Evolutionary conservation across 164 flowering plant species (phyloP), one percentile per base, ranked within the genome.

Genomic region (Annona squamosa): DNA sequence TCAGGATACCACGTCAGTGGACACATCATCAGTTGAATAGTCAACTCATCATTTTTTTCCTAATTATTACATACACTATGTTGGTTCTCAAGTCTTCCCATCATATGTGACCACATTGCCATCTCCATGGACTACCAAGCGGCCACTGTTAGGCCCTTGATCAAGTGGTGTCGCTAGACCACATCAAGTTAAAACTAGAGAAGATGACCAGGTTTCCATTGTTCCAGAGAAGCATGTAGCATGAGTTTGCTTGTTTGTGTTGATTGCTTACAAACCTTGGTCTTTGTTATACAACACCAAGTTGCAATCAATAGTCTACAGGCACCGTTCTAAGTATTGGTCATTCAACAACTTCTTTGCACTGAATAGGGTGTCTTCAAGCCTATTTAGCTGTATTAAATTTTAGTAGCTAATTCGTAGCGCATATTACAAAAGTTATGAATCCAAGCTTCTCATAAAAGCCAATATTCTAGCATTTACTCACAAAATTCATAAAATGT

Each of bases 31-130:
- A n/a, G n/a, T n/a, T n/a, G n/a, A n/a, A n/a, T n/a, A n/a, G n/a
- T n/a, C n/a, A n/a, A n/a, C n/a, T n/a, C n/a, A n/a, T n/a, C n/a
- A n/a, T n/a, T n/a, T n/a, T n/a, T n/a, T n/a, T n/a, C n/a, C n/a
- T n/a, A n/a, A n/a, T n/a, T n/a, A n/a, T n/a, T n/a, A n/a, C n/a
- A n/a, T 76, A 77, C 3, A 57, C 66, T 0, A 81, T 78, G 65
- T 71, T 73, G 10, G 83, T 70, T 5, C 71, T 81, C 84, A 78
- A 61, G 72, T 71, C 3, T 81, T 74, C 0, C 76, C 84, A 42
- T 81, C 84, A 69, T 81, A 81, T 59, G 76, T 74, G 2, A 81
- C 81, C 12, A 78, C 77, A 43, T 81, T 78, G 17, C 84, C 81
- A 41, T 81, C 84, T 64, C 4, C 4, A 66, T 81, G 84, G 18